Percentiles rank a stretch among this genome's conserved stretches.
Evolutionary conservation across 257 asterid species (phyloP).

Genomic region (Fraxinus quadrangulata): DNA sequence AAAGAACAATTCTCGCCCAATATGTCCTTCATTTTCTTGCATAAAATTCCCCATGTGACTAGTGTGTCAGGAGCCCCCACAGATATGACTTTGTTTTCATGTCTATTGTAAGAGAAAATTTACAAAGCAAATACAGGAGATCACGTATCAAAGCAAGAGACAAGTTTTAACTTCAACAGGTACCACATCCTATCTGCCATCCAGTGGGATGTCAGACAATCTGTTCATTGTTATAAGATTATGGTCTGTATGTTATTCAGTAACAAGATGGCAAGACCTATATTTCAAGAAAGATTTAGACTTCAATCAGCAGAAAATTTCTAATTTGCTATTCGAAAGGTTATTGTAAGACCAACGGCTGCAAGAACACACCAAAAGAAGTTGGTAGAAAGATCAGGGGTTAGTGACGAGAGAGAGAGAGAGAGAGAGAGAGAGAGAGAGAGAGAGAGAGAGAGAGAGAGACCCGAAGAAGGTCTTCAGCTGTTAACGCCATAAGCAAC

Average conservation of each 20-base stretch:
- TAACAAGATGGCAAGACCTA: neutral
- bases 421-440: constrained; percentile 15
- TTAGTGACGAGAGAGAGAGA: neutral
- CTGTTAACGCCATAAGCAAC: constrained; percentile 55
- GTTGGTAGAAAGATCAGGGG: neutral
- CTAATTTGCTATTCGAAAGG: neutral
- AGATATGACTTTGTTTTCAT: neutral
- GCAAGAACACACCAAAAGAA: neutral
- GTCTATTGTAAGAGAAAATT: neutral
- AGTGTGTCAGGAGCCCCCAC: neutral
- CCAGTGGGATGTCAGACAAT: neutral
- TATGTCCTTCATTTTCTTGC: neutral
- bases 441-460: neutral
- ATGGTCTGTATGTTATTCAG: neutral
- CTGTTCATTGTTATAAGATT: neutral
- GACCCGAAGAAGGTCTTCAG: constrained; percentile 82
- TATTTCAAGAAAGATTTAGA: neutral
- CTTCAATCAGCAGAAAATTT: neutral
- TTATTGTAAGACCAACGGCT: neutral
- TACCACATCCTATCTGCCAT: neutral
- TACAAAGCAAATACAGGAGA: neutral
- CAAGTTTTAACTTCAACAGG: neutral
- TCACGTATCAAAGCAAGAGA: neutral
- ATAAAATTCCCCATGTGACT: neutral
- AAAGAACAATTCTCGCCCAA: neutral